Evolutionary conservation across 495 filamentous ascomycete species (phyloP).

Genomic region (Penicillium arizonense): DNA sequence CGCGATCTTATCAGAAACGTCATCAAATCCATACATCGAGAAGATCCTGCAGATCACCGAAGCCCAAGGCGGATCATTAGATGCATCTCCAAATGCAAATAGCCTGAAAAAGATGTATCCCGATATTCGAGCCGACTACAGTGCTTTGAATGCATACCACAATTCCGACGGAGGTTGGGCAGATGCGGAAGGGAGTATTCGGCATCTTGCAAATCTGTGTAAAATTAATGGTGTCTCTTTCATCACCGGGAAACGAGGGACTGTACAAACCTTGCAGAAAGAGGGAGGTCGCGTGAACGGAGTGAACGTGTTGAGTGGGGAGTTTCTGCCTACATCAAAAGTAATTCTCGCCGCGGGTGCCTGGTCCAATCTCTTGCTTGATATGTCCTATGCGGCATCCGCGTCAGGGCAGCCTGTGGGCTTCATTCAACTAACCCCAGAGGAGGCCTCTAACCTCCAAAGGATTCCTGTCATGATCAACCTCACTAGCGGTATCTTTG

Average conservation of each 20-base stretch:
- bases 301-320: constrained; percentile 34
- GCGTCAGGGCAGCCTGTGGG: constrained; percentile 47
- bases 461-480: constrained; percentile 52
- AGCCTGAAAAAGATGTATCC: neutral
- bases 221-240: constrained; percentile 20
- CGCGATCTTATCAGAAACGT: constrained; percentile 1
- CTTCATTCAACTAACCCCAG: constrained; percentile 18
- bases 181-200: constrained; percentile 64
- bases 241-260: constrained; percentile 15
- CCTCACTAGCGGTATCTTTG: constrained; percentile 67
- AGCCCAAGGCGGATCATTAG: constrained; percentile 1
- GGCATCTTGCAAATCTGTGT: constrained; percentile 42
- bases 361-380: constrained; percentile 68
- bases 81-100: neutral
- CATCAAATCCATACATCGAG: constrained; percentile 23
- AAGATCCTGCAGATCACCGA: neutral
- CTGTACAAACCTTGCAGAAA: constrained; percentile 8
- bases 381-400: constrained; percentile 62
- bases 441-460: constrained; percentile 14
- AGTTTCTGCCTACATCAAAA: constrained; percentile 62
- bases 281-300: constrained; percentile 12
- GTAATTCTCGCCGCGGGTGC: constrained; percentile 55
- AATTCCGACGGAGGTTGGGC: constrained; percentile 70
- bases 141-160: constrained; percentile 49
- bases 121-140: neutral